phyloP scores from a whole-genome alignment of 768 basidiomycete species.

The Termitomyces sp. region DNA sequence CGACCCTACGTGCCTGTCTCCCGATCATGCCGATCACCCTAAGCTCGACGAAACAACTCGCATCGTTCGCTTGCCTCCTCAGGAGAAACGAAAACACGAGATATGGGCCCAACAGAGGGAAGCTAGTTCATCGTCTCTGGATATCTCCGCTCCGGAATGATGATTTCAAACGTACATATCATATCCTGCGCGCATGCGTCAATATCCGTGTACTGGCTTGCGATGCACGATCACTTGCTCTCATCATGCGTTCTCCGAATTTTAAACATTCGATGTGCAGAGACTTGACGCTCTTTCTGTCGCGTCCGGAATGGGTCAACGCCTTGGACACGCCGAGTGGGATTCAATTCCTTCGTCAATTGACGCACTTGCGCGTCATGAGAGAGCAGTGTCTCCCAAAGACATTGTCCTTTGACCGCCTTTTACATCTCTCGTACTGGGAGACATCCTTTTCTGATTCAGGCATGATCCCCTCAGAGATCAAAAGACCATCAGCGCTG shows the following conservation, averaged over 20 bases:
- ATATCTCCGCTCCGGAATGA: constrained; percentile 25
- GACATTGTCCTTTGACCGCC: constrained; percentile 15
- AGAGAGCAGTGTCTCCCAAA: constrained; percentile 23
- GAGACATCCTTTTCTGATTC: constrained; percentile 10
- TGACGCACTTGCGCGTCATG: constrained; percentile 30
- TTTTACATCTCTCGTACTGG: constrained; percentile 27
- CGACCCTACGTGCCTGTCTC: constrained; percentile 28
- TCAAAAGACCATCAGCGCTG: constrained; percentile 17
- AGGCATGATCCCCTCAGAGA: constrained; percentile 4
- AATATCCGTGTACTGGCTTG: constrained; percentile 27
- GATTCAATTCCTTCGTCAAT: constrained; percentile 22
- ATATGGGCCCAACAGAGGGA: background rate
- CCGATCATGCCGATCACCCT: constrained; percentile 29
- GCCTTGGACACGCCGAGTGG: constrained; percentile 18
- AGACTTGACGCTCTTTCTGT: constrained; percentile 27
- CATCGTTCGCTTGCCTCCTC: constrained; percentile 22
- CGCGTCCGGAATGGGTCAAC: constrained; percentile 18
- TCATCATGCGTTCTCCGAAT: constrained; percentile 12
- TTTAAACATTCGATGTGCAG: constrained; percentile 24
- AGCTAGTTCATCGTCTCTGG: constrained; percentile 28
- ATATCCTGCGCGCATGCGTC: constrained; percentile 25
- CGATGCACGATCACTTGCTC: constrained; percentile 22
- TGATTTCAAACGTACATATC: constrained; percentile 8
- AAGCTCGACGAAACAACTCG: constrained; percentile 25
- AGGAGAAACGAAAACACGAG: constrained; percentile 6